A percentile compares a stretch with the other conserved stretches of the same genome.
phyloP scores from a whole-genome alignment of 2,329 filamentous ascomycete genomes.

The Sporothrix mexicana region DNA sequence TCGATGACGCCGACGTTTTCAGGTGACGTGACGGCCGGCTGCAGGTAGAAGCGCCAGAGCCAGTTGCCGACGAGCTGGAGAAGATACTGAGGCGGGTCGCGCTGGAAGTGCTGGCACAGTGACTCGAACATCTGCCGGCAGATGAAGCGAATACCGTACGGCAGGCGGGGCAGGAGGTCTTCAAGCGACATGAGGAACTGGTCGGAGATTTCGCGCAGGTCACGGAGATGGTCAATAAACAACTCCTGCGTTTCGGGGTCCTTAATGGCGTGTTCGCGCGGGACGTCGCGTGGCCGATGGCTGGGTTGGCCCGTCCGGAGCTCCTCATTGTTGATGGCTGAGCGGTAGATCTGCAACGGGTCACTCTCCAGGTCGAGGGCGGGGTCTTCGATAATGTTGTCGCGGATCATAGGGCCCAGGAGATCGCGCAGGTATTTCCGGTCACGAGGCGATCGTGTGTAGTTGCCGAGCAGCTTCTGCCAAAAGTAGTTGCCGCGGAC shows the following conservation, averaged over 20 bases:
- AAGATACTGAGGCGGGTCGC: constrained; percentile 76
- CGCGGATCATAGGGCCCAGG: constrained; percentile 81
- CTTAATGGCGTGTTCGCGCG: constrained; percentile 91
- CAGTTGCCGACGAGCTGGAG: constrained; percentile 87
- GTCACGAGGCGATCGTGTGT: constrained; percentile 88
- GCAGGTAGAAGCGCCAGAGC: constrained; percentile 93
- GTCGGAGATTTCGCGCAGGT: constrained; percentile 91
- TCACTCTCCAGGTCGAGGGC: constrained; percentile 94
- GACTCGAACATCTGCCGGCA: constrained; percentile 84
- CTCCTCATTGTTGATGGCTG: constrained; percentile 96
- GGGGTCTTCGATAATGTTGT: constrained; percentile 91
- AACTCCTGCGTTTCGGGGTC: constrained; percentile 90
- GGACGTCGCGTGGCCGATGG: constrained; percentile 79
- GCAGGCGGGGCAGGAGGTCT: constrained; percentile 84
- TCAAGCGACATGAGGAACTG: constrained; percentile 85
- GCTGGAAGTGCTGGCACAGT: constrained; percentile 76
- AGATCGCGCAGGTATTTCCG: constrained; percentile 90
- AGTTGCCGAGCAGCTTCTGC: constrained; percentile 83
- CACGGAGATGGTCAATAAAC: constrained; percentile 93
- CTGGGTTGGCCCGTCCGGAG: constrained; percentile 87
- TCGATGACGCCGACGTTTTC: constrained; percentile 94
- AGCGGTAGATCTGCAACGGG: constrained; percentile 94
- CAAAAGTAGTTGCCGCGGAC: constrained; percentile 91
- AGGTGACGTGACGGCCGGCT: constrained; percentile 85
- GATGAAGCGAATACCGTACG: constrained; percentile 88